A percentile compares a stretch with the other conserved stretches of the same genome.
Evolutionary conservation across 2,329 filamentous ascomycete species (phyloP).

Genomic region (Stachybotrys echinatus): DNA sequence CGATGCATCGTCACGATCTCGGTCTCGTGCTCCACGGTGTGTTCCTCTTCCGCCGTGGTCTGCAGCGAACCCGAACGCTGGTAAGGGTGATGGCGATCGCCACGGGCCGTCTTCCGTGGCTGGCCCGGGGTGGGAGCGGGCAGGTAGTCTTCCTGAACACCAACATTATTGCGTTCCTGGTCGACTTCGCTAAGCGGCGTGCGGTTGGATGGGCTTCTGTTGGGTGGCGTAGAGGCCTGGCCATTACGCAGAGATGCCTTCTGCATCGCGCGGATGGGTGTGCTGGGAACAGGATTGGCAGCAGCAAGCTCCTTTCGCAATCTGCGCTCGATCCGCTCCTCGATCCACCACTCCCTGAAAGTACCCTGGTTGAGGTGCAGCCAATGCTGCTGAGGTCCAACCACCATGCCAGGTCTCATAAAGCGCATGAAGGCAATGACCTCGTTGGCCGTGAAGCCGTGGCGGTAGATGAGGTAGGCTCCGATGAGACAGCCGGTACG

Average conservation of each 20-base stretch:
- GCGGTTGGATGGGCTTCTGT: constrained; percentile 68
- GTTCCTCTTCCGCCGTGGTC: constrained; percentile 41
- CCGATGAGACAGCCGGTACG: constrained; percentile 95
- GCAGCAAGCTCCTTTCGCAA: constrained; percentile 54
- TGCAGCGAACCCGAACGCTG: constrained; percentile 47
- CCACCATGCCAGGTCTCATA: constrained; percentile 98
- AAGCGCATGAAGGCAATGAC: constrained; percentile 98
- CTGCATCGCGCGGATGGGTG: constrained; percentile 56
- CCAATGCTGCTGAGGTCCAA: constrained; percentile 98
- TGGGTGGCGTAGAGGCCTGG: constrained; percentile 78
- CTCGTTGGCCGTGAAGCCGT: constrained; percentile 96
- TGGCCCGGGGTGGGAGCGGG: constrained; percentile 94
- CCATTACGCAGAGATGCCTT: constrained; percentile 56
- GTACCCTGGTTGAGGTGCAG: constrained; percentile 93
- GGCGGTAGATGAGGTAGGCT: constrained; percentile 93
- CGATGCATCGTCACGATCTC: constrained; percentile 59
- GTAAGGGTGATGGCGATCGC: constrained; percentile 70
- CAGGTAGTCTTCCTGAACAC: constrained; percentile 81
- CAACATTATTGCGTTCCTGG: constrained; percentile 63
- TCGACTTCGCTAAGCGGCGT: constrained; percentile 93
- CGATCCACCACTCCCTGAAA: constrained; percentile 98
- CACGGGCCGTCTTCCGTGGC: constrained; percentile 78
- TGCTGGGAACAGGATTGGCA: constrained; percentile 46
- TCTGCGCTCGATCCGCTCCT: constrained; percentile 73
- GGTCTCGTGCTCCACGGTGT: constrained; percentile 50